Base-by-base conservation (phyloP, 805 yeast species). In the Metschnikowia koreensis region DNA sequence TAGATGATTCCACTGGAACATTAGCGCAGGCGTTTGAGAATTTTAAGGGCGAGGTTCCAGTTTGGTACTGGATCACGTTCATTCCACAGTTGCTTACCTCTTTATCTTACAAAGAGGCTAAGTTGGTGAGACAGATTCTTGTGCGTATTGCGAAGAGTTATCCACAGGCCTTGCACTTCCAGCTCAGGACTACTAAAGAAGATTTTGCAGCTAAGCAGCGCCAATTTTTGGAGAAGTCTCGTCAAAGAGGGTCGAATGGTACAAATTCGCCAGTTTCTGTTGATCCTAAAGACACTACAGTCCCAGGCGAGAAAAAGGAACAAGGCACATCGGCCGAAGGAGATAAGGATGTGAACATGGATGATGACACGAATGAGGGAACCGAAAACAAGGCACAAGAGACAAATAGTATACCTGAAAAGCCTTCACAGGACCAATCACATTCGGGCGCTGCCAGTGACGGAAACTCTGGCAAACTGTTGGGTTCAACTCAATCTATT, bases 21-120 rank as follows among this genome's bases (percentile, higher is more conserved):
- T 75, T 94, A 44, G 82, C 96, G 0, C 84, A 84, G 54, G 96
- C 97, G 0, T 93, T 93, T 68, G 97, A 91, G 50, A 84, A 87
- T 46, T 94, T 89, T 67, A 82, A 92, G 56, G 97, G 98, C 17
- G 99, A 96, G 57, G 90, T 90, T 40, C 99, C 99, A 5, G 97
- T 93, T 2, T 94, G 99, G 99, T 93, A 93, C 68, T 94, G 98
- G 98, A 90, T 94, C 42, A 90, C 98, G 0, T 94, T 87, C 63
- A 91, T 94, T 59, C 99, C 99, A 2, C 99, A 96, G 69, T 75
- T 94, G 53, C 75, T 94, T 59, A 86, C 97, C 0, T 86, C 97
- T 0, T 75, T 94, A 54, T 89, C 97, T 1, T 96, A 91, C 60
- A 87, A 84, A 60, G 98, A 94, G 66, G 98, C 97, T 0, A 80